These are phyloP conservation scores for Lentinula sp. DNA, from an alignment of 768 basidiomycete genomes.

Conservation along the genomic window DNA sequence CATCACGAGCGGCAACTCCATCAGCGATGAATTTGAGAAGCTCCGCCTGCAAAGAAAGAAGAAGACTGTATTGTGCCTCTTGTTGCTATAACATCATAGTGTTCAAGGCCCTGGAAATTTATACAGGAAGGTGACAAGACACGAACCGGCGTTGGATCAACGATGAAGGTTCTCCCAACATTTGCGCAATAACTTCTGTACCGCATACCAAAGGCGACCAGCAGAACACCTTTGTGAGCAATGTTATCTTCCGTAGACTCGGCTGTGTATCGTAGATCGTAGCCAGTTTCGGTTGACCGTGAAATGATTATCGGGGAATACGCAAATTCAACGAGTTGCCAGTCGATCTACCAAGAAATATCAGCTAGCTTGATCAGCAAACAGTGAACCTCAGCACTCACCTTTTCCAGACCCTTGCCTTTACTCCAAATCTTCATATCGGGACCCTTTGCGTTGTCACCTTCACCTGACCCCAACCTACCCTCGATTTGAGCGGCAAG, in stretches of 20 bases:
- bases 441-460: constrained; percentile 69
- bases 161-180: constrained; percentile 90
- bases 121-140: not conserved
- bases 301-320: constrained; percentile 97
- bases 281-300: constrained; percentile 73
- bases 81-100: constrained; percentile 55
- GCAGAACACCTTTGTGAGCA: constrained; percentile 81
- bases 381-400: constrained; percentile 29
- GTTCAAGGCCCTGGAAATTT: too few relatives aligned
- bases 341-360: constrained; percentile 61
- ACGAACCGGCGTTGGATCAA: constrained; percentile 80
- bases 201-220: constrained; percentile 82
- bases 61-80: constrained; percentile 79
- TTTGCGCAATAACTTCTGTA: constrained; percentile 94
- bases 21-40: constrained; percentile 74
- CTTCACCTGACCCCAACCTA: constrained; percentile 81
- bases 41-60: constrained; percentile 74
- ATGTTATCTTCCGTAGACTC: constrained; percentile 81
- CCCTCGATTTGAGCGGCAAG: constrained; percentile 83
- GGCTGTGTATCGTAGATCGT: constrained; percentile 83
- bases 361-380: not conserved
- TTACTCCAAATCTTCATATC: constrained; percentile 93
- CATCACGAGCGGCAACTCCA: constrained; percentile 67
- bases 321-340: constrained; percentile 86
- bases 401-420: constrained; percentile 67